A percentile compares a stretch with the other conserved stretches of the same genome.
These are phyloP conservation scores for Cylindrotheca fusiformis DNA, from an alignment of 108 stramenopile species.

Conservation along the genomic window DNA sequence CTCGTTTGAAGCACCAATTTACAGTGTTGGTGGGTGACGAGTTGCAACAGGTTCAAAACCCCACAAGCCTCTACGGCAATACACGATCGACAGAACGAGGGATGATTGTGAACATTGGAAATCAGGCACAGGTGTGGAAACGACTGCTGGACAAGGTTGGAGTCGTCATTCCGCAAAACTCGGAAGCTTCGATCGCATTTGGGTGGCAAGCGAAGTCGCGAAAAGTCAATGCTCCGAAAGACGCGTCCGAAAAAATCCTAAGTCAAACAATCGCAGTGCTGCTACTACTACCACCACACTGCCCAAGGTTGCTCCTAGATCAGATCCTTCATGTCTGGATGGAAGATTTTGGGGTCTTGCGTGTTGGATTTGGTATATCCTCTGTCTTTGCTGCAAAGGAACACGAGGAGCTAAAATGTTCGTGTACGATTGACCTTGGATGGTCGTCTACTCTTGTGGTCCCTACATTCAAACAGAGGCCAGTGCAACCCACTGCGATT, in stretches of 20 bases:
- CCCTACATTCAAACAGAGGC: constrained; percentile 58
- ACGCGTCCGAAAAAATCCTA: constrained; percentile 15
- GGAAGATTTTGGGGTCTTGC: constrained; percentile 50
- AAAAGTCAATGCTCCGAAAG: background rate
- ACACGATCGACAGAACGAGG: constrained; percentile 69
- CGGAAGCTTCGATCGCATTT: constrained; percentile 32
- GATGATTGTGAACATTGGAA: constrained; percentile 59
- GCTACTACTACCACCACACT: constrained; percentile 37
- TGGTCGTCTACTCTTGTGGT: constrained; percentile 88
- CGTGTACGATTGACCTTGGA: constrained; percentile 89
- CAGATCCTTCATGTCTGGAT: constrained; percentile 49
- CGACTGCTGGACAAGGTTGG: constrained; percentile 55
- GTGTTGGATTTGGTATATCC: constrained; percentile 44
- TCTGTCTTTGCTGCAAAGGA: constrained; percentile 17
- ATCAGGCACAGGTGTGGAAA: constrained; percentile 80
- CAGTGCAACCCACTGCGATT: constrained; percentile 42
- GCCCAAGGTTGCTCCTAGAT: constrained; percentile 46
- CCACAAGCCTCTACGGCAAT: constrained; percentile 45
- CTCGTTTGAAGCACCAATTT: constrained; percentile 76
- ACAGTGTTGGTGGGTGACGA: constrained; percentile 68
- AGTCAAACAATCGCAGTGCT: constrained; percentile 37
- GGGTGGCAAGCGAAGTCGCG: constrained; percentile 38
- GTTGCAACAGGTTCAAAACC: constrained; percentile 54
- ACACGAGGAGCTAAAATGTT: constrained; percentile 36
- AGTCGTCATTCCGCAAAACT: constrained; percentile 28